Evolutionary conservation across 257 asterid species (phyloP).

Genomic region (Gentiana dahurica): DNA sequence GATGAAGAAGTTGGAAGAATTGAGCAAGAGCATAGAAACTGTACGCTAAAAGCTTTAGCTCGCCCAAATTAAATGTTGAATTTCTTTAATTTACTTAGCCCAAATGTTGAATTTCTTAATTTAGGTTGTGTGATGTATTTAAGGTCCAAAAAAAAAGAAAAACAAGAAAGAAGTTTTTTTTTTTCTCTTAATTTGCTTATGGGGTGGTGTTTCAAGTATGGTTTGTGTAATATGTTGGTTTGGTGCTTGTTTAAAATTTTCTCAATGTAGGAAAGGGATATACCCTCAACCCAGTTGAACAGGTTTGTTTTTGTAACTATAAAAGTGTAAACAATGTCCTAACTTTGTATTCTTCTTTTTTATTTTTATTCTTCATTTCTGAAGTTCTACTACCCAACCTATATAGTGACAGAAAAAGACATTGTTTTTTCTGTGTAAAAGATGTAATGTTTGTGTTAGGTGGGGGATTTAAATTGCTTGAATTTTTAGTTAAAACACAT

Average conservation of each 20-base stretch:
- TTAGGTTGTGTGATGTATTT: conserved; percentile 71
- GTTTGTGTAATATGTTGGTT: conserved; percentile 36
- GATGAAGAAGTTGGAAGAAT: conserved; percentile 96
- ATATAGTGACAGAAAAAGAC: too few relatives aligned
- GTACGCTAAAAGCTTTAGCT: conserved; percentile 17
- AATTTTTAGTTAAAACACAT: too few relatives aligned
- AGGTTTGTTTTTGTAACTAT: conserved; percentile 92
- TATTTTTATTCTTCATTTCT: conserved; percentile 3
- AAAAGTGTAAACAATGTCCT: conserved; percentile 55
- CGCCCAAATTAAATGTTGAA: too few relatives aligned
- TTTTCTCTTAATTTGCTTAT: conserved; percentile 21
- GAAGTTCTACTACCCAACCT: not conserved
- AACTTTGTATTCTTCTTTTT: conserved; percentile 37
- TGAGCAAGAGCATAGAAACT: conserved; percentile 97
- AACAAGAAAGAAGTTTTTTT: not conserved
- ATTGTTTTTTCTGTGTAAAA: too few relatives aligned
- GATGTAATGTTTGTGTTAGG: too few relatives aligned
- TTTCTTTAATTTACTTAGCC: conserved; percentile 1
- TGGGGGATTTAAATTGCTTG: too few relatives aligned
- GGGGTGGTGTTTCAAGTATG: conserved; percentile 45
- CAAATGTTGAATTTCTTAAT: conserved; percentile 26
- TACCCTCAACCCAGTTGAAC: conserved; percentile 27
- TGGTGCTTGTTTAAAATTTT: conserved; percentile 34
- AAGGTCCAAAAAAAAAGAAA: conserved; percentile 9
- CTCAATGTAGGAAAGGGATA: conserved; percentile 53